Evolutionary conservation across 352 stramenopile genomes (phyloP), one percentile per base, ranked within the genome.

Genomic region (Peronospora destructor): DNA sequence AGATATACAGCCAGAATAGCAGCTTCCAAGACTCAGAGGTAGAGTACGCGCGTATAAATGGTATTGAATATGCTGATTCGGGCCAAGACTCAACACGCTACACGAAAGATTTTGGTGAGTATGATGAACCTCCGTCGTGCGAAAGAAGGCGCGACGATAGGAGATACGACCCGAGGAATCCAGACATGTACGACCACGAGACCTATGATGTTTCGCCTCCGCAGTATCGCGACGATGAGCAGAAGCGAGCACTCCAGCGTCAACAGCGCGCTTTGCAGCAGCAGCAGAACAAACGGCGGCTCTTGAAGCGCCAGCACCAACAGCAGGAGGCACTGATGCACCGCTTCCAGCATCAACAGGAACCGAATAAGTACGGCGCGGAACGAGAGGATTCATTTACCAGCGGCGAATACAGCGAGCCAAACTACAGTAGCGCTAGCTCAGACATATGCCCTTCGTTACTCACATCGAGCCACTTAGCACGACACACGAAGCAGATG

Each of bases 401-500:
- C 17, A 64, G 42, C 41, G 77, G 63, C 38, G 53, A 69, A 9
- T 64, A 61, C 37, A 78, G 63, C 36, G 55, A 60, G n/a, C 61
- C 61, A 2, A 52, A 61, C 40, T 36, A 58, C 16, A 60, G 56
- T 32, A 34, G 48, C 4, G 46, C 35, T 6, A 59, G 49, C 39
- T 56, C 47, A n/a, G 49, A 37, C 33, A 49, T 32, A 12, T 48
- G 37, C 10, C 57, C 48, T 14, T 64, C 35, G 10, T 59, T 66
- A 25, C 61, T 83, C 45, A 83, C 71, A 21, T 73, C 71, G 7
- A 73, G 73, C 44, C 36, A 73, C 36, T 62, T 83, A 13, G 71
- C 68, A 14, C 55, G 71, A 28, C 71, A 83, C 35, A 83, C 71
- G 23, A 69, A 74, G 21, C 48, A 71, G 29, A 77, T 76, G 64